Evolutionary conservation across 257 asterid genomes (phyloP), one percentile per base, ranked within the genome.

Genomic region (Catharanthus roseus): DNA sequence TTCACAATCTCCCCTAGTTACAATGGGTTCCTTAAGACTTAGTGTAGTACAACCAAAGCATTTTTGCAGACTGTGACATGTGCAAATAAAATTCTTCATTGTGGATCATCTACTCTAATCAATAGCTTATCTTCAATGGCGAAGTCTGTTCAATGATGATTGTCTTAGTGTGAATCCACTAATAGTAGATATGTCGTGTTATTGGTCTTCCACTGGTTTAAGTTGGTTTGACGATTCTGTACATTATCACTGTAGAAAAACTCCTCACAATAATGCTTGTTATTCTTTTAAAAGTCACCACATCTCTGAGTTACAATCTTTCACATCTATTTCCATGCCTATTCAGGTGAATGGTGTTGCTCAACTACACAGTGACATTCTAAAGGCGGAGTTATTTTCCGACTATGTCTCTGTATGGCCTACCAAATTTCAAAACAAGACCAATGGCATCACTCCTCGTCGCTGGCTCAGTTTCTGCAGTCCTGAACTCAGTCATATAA

Each of bases 361-460:
- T 42, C 96, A 91, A 85, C 85, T 95, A 67, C 99, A 95, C 65
- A 95, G 99, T 79, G 96, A 95, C 87, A 95, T 95, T 68, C 84
- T 95, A 68, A 91, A 82, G 80, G 71, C 89, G 23, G 97, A 95
- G 81, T 79, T 95, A 73, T 95, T 95, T 75, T 83, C 88, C 71
- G 97, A 95, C 83, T 95, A 91, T 76, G 97, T 89, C 80, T 91
- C 97, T 49, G 73, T 95, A 70, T 95, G 99, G 99, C 97, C 97
- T 49, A 57, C 85, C 77, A 95, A 95, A 75, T 95, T 91, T 82
- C 99, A 95, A 72, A 95, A 95, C 88, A 91, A 95, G 82, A 95
- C 99, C 78, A 95, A 95, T 69, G 97, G 99, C 64, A 91, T 95
- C 76, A 95, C 99, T 76, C 99, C 99, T 39, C 97, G 99, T 12